Evolutionary conservation across 2,329 filamentous ascomycete genomes (phyloP).

Genomic region (Aspergillus melleus): DNA sequence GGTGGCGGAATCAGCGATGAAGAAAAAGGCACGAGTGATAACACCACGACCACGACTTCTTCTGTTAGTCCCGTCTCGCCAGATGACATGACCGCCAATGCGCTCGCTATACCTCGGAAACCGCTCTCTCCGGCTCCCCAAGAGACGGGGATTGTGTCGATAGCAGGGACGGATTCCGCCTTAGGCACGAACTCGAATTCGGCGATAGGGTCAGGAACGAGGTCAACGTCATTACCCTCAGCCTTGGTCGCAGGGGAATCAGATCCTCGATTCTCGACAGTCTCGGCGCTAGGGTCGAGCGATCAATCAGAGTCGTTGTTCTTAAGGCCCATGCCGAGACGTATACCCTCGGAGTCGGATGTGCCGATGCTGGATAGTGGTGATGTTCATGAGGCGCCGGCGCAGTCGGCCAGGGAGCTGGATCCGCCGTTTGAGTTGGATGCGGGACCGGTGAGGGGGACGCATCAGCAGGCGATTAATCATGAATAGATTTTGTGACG

Average conservation of each 20-base stretch:
- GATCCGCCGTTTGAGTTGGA: constrained; percentile 22
- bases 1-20: background rate
- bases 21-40: background rate
- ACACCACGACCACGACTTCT: background rate
- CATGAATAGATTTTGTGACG: constrained; percentile 3
- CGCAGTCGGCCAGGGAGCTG: constrained; percentile 1
- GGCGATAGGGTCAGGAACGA: background rate
- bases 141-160: background rate
- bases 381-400: constrained; percentile 21
- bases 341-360: constrained; percentile 15
- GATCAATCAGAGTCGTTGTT: constrained; percentile 12
- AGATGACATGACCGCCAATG: background rate
- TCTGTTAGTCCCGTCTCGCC: background rate
- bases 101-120: constrained; percentile 11
- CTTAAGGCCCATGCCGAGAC: constrained; percentile 6
- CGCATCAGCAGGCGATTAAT: constrained; percentile 21
- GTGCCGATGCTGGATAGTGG: constrained; percentile 26
- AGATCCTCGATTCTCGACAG: constrained; percentile 1
- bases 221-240: constrained; percentile 2
- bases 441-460: constrained; percentile 16
- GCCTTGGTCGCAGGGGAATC: constrained; percentile 10
- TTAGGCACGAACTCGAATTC: no score
- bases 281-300: background rate
- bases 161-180: background rate
- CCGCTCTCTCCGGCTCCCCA: constrained; percentile 11